Percentiles rank a stretch among this genome's conserved stretches.
These are phyloP conservation scores for Monilinia vaccinii-corymbosi DNA, from an alignment of 2,329 filamentous ascomycete genomes.

Conservation along the genomic window DNA sequence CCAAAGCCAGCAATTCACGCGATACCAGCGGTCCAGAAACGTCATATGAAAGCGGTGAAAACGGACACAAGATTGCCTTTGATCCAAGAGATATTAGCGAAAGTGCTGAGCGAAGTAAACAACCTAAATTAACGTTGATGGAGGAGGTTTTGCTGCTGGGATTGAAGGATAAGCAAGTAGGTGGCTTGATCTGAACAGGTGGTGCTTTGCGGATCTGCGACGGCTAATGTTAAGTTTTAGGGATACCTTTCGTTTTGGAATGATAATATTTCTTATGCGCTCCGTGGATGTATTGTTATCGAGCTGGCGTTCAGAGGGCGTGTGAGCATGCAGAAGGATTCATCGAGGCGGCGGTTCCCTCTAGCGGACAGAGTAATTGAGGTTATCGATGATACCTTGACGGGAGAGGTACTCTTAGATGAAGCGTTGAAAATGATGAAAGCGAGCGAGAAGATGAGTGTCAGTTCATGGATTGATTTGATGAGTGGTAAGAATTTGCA, in stretches of 20 bases:
- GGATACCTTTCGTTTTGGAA: conserved; percentile 99
- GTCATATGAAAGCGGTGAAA: conserved; percentile 84
- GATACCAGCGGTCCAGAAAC: conserved; percentile 59
- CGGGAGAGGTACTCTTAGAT: conserved; percentile 92
- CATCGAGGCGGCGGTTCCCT: conserved; percentile 82
- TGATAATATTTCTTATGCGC: conserved; percentile 97
- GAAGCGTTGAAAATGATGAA: conserved; percentile 99
- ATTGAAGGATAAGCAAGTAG: conserved; percentile 96
- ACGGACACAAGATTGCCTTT: conserved; percentile 97
- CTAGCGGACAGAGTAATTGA: conserved; percentile 91
- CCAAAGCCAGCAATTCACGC: conserved; percentile 49
- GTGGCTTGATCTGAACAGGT: conserved; percentile 23
- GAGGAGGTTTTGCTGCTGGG: conserved; percentile 94
- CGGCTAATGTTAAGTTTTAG: conserved; percentile 38
- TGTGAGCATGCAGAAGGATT: conserved; percentile 97
- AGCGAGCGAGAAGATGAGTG: conserved; percentile 98
- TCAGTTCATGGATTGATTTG: conserved; percentile 96
- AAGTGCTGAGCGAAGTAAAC: conserved; percentile 90
- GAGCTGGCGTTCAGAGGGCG: conserved; percentile 93
- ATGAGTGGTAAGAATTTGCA: conserved; percentile 66
- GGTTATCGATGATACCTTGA: conserved; percentile 92
- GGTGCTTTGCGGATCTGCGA: conserved; percentile 2
- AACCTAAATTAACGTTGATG: conserved; percentile 97
- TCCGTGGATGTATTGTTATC: conserved; percentile 96
- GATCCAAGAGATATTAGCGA: conserved; percentile 96